Percentiles rank a stretch among this genome's conserved stretches.
Conservation (phyloP, 192 early-diverging fungal species). For the Coemansia sp. region DNA sequence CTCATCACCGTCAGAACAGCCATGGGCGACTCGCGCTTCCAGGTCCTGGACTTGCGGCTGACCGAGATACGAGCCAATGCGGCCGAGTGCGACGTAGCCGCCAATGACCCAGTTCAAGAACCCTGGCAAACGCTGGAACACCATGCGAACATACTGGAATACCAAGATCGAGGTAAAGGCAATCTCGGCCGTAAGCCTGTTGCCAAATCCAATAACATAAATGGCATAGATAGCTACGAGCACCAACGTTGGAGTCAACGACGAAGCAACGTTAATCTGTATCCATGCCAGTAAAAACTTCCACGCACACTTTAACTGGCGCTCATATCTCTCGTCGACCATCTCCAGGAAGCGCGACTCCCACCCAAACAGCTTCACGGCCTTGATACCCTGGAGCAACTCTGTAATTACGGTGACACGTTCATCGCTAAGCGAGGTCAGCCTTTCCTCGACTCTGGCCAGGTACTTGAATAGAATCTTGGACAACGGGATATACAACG, state of each 20-base stretch:
- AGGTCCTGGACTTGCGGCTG: conserved; percentile 11
- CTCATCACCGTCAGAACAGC: background rate
- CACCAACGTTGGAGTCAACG: conserved; percentile 65
- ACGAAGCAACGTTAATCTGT: conserved; percentile 55
- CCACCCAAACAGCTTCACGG: conserved; percentile 91
- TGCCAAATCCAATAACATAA: conserved; percentile 62
- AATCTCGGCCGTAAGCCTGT: conserved; percentile 64
- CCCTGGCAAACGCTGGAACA: conserved; percentile 62
- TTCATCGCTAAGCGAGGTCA: conserved; percentile 57
- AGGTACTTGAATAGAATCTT: conserved; percentile 56
- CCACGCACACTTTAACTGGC: conserved; percentile 63
- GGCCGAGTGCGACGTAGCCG: conserved; percentile 13
- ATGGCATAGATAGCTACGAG: conserved; percentile 62
- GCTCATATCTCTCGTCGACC: conserved; percentile 64
- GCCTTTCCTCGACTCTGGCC: conserved; percentile 30
- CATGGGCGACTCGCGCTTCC: background rate
- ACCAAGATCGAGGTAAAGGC: conserved; percentile 75
- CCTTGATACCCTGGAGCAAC: conserved; percentile 80
- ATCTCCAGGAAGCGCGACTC: conserved; percentile 70
- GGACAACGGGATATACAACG: conserved; percentile 61
- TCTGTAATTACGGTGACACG: conserved; percentile 77
- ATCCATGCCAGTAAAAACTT: conserved; percentile 58
- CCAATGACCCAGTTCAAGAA: conserved; percentile 56
- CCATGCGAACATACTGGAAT: conserved; percentile 67
- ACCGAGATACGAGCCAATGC: conserved; percentile 12